Base-by-base conservation (phyloP, 495 filamentous ascomycete genomes). In the Aspergillus panamensis region DNA sequence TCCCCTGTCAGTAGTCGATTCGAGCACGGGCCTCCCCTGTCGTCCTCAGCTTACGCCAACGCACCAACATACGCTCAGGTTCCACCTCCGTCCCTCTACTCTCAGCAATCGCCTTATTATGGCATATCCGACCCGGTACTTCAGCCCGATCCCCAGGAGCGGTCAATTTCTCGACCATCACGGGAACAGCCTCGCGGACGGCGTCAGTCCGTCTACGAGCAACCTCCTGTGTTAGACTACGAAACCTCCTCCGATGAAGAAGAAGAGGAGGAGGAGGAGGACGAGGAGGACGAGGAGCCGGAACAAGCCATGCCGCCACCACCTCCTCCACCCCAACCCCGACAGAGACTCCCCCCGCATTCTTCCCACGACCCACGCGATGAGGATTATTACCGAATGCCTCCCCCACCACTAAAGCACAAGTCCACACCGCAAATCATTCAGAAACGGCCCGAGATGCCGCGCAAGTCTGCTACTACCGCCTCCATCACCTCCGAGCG, bases 301-400 rank as follows among this genome's bases (percentile, higher is more conserved):
- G 68, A 74, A 32, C 65, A 63, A 16, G 62, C 58, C 33, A 40
- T 57, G 30, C 16, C 51, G 8, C 57, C 57, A 21, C 57, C 53
- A 30, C 62, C 57, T 16, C 53, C 56, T 14, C 62, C 31, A 59
- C 62, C 52, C 52, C 69, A 73, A 29, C 21, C 48, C 12, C 68
- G 65, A 43, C 53, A 64, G 13, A 66, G 64, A 10, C 55, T 59
- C 16, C 60, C 60, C 32, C 61, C 69, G 21, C 69, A 60, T 37
- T 63, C 50, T 37, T 58, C 53, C 9, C 64, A 66, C 42, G 67
- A 69, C 25, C 25, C 25, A 8, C 62, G 56, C 5, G 72, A 73
- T n/a, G 78, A 81, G 48, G 76, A 80, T 40, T 75, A 66, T 48
- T 73, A 74, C 48, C 67, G 62, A 33, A 79, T 80, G 73, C 76